A percentile compares a stretch with the other conserved stretches of the same genome.
Conservation (phyloP, 345 rosid genomes). For the Mallotus nudiflorus region DNA sequence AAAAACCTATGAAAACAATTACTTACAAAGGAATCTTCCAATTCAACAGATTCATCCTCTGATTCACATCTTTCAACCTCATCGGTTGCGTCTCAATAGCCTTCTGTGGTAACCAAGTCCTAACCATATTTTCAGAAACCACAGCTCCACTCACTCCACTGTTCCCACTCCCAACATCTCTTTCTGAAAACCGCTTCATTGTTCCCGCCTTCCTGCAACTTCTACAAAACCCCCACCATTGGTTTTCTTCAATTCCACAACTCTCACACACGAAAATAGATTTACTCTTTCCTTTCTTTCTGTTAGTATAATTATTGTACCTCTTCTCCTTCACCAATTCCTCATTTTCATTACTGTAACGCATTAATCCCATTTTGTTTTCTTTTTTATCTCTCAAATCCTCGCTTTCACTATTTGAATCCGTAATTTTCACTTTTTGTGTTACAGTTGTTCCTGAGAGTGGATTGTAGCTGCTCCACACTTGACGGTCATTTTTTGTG, state of each 20-base stretch:
- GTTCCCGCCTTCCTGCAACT: slow-evolving; percentile 55
- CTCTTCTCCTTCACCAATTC: slow-evolving; percentile 17
- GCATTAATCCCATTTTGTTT: slow-evolving; percentile 14
- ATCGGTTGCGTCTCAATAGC: slow-evolving; percentile 45
- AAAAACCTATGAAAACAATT: neutral
- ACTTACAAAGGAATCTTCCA: slow-evolving; percentile 79
- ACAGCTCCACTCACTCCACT: slow-evolving; percentile 39
- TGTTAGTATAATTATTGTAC: slow-evolving; percentile 19
- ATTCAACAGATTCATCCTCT: slow-evolving; percentile 52
- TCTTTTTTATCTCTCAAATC: slow-evolving; percentile 4
- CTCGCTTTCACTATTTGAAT: neutral
- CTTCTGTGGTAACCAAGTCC: slow-evolving; percentile 68
- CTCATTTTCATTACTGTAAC: slow-evolving; percentile 14
- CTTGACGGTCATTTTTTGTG: slow-evolving; percentile 7
- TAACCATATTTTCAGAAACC: slow-evolving; percentile 38
- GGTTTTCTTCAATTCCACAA: slow-evolving; percentile 74
- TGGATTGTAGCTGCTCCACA: slow-evolving; percentile 40
- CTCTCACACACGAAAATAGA: slow-evolving; percentile 62
- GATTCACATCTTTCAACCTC: slow-evolving; percentile 57
- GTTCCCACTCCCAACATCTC: slow-evolving; percentile 19
- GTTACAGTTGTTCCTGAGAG: slow-evolving; percentile 3
- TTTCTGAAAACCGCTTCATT: slow-evolving; percentile 49
- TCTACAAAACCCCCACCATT: slow-evolving; percentile 94
- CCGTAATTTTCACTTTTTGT: slow-evolving; percentile 7
- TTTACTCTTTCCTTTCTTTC: slow-evolving; percentile 49